phyloP scores from a whole-genome alignment of 768 basidiomycete genomes.

The Agrocybe pediades region DNA sequence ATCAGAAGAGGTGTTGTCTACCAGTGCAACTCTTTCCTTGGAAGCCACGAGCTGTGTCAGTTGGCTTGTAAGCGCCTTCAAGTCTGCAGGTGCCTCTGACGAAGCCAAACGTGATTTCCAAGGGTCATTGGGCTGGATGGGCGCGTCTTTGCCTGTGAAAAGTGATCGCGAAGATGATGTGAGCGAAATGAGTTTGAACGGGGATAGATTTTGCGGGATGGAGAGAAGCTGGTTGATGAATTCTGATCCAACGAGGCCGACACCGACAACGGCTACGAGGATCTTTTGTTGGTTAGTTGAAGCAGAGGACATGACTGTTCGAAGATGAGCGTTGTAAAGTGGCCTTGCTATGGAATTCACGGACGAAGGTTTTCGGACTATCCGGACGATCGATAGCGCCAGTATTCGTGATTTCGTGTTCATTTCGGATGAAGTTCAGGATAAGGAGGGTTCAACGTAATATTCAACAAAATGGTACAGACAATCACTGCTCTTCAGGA shows the following conservation, averaged over 20 bases:
- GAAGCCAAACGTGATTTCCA: conserved; percentile 43
- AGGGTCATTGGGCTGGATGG: conserved; percentile 33
- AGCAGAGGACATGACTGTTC: conserved; percentile 24
- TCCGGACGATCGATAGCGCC: conserved; percentile 23
- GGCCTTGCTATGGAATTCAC: conserved; percentile 6
- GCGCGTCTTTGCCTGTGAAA: conserved; percentile 47
- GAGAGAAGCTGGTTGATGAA: conserved; percentile 81
- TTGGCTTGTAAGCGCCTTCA: conserved; percentile 47
- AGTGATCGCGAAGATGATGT: conserved; percentile 66
- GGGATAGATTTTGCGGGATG: conserved; percentile 53
- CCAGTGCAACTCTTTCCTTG: conserved; percentile 62
- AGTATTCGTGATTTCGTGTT: conserved; percentile 14
- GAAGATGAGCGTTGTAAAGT: conserved; percentile 4
- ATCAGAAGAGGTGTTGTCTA: conserved; percentile 93
- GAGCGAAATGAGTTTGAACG: conserved; percentile 68
- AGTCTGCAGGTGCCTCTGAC: conserved; percentile 46
- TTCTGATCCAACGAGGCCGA: conserved; percentile 91
- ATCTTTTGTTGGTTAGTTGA: conserved; percentile 25
- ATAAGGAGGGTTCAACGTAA: too few species aligned
- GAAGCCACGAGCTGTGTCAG: conserved; percentile 48
- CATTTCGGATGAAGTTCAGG: background rate
- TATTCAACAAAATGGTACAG: too few species aligned
- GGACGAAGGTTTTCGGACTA: conserved; percentile 12
- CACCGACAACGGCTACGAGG: conserved; percentile 82
- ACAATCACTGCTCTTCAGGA: background rate